Evolutionary conservation across 169 alveolate genomes (phyloP).

Genomic region (Cyclospora cayetanensis): DNA sequence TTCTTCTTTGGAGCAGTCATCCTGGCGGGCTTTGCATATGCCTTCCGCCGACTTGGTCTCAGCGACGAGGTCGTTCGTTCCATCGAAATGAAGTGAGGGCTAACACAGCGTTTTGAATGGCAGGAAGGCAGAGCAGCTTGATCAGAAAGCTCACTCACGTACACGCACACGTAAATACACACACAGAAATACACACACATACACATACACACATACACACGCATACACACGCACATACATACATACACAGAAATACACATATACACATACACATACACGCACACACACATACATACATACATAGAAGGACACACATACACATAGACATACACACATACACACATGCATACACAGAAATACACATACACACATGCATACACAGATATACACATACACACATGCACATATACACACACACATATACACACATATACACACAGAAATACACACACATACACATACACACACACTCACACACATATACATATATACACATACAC

Average conservation of each 20-base stretch:
- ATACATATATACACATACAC: neutral
- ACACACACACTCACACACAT: neutral
- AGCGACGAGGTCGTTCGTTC: slow-evolving; percentile 24
- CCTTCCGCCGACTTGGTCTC: neutral
- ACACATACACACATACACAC: neutral
- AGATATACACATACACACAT: neutral
- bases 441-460: too few species aligned
- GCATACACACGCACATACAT: neutral
- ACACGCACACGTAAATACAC: too few species aligned
- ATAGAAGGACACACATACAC: too few species aligned
- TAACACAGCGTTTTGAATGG: too few species aligned
- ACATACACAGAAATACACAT: neutral
- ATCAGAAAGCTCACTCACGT: too few species aligned
- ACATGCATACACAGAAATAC: neutral
- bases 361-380: too few species aligned
- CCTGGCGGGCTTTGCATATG: neutral
- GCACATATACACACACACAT: neutral
- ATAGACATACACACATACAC: neutral
- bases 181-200: too few species aligned
- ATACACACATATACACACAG: too few species aligned
- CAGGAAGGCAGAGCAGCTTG: too few species aligned
- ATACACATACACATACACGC: neutral
- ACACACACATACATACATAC: neutral
- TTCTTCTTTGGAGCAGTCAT: slow-evolving; percentile 60
- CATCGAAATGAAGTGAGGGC: slow-evolving; percentile 11